Conservation (phyloP, 768 basidiomycete species). For the Lanmaoa pseudosensibilis region DNA sequence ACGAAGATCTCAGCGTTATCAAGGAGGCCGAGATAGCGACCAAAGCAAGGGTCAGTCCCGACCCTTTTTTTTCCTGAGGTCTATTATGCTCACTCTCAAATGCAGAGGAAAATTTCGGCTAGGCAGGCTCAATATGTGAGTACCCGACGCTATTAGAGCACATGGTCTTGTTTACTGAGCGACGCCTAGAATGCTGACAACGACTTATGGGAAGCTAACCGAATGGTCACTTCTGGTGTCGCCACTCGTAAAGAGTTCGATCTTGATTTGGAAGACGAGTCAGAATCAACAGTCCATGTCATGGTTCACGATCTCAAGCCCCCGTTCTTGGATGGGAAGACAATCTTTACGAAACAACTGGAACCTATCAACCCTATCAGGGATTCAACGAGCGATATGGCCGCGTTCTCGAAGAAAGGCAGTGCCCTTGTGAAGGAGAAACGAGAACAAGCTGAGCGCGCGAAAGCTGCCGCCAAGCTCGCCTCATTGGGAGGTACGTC, state of each 20-base stretch:
- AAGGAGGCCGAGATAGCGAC: conserved; percentile 76
- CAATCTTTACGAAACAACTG: conserved; percentile 93
- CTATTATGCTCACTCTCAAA: conserved; percentile 17
- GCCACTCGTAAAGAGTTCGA: conserved; percentile 85
- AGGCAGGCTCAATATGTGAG: conserved; percentile 94
- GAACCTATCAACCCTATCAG: conserved; percentile 97
- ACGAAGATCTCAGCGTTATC: conserved; percentile 74
- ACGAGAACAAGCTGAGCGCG: conserved; percentile 92
- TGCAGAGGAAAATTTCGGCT: conserved; percentile 85
- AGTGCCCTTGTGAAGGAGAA: conserved; percentile 92
- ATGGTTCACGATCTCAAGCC: conserved; percentile 97
- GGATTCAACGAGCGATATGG: conserved; percentile 93
- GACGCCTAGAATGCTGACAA: conserved; percentile 86
- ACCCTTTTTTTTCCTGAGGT: background rate
- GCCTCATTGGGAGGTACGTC: conserved; percentile 89
- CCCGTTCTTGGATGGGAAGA: conserved; percentile 95
- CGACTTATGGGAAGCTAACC: conserved; percentile 97
- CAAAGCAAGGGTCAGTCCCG: conserved; percentile 63
- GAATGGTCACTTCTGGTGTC: conserved; percentile 95
- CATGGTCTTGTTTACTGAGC: conserved; percentile 18
- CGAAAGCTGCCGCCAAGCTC: conserved; percentile 94
- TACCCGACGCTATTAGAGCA: conserved; percentile 4
- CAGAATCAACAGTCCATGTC: conserved; percentile 94
- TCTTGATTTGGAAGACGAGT: conserved; percentile 94
- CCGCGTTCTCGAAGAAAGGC: conserved; percentile 96